A percentile compares a stretch with the other conserved stretches of the same genome.
These are phyloP conservation scores for Pseudogymnoascus sp. DNA, from an alignment of 2,329 filamentous ascomycete species.

Conservation along the genomic window DNA sequence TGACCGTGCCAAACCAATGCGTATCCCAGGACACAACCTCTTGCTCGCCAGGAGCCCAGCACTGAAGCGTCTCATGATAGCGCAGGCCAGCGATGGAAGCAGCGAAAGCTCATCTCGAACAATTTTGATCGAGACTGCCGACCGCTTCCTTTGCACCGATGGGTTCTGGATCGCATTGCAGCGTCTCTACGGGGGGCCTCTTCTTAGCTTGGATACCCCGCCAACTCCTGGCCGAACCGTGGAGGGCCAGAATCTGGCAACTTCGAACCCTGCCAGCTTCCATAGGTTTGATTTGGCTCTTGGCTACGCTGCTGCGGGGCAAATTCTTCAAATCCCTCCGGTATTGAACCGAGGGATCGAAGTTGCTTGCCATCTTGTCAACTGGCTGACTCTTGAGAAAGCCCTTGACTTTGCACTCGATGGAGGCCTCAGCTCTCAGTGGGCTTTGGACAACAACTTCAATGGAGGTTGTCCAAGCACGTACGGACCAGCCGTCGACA, in stretches of 20 bases:
- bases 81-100: slow-evolving; percentile 24
- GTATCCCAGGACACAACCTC: slow-evolving; percentile 48
- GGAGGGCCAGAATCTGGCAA: slow-evolving; percentile 13
- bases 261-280: slow-evolving; percentile 20
- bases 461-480: slow-evolving; percentile 33
- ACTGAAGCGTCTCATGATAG: slow-evolving; percentile 30
- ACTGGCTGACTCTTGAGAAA: slow-evolving; percentile 56
- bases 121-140: slow-evolving; percentile 42
- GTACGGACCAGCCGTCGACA: slow-evolving; percentile 49
- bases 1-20: slow-evolving; percentile 34
- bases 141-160: slow-evolving; percentile 48
- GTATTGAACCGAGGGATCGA: slow-evolving; percentile 52
- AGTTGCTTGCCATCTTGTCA: slow-evolving; percentile 49
- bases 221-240: slow-evolving; percentile 18
- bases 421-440: slow-evolving; percentile 34
- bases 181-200: slow-evolving; percentile 48
- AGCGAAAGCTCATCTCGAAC: slow-evolving; percentile 29
- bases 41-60: slow-evolving; percentile 47
- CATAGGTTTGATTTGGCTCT: slow-evolving; percentile 48
- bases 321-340: slow-evolving; percentile 47
- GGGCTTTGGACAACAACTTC: slow-evolving; percentile 27
- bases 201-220: slow-evolving; percentile 35
- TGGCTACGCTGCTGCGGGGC: slow-evolving; percentile 57
- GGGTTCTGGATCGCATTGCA: slow-evolving; percentile 52
- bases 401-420: slow-evolving; percentile 53